Base-by-base conservation (phyloP, 2,329 filamentous ascomycete species). In the Aspergillus ochraceoroseus region DNA sequence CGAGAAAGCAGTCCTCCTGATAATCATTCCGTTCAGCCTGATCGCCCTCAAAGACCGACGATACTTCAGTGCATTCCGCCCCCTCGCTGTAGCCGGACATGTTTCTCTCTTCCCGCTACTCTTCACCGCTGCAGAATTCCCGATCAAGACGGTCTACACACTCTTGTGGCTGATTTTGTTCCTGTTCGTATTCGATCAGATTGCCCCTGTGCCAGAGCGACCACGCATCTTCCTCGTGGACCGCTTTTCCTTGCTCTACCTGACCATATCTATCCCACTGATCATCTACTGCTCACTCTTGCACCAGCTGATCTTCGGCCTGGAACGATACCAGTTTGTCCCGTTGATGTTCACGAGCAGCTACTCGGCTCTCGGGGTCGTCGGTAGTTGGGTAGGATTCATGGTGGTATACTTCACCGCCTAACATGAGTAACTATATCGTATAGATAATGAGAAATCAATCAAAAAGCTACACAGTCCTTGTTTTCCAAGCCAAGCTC, bases 341-440 rank as follows among this genome's bases (percentile, higher is more conserved):
- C 92, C 92, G 17, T 70, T 96, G 54, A 96, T 98, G 90, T 92
- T 96, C 61, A 95, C 83, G 53, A 96, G 90, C 70, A 85, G 86
- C 8, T 98, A 96, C 65, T 87, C 85, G 22, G 92, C 92, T 3
- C 72, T 96, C 43, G 92, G 92, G n/a, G 89, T 96, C 0, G 80
- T 95, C 12, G 88, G 87, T 2, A 96, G 92, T 67, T 96, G 90
- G 90, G 57, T 95, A 27, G 89, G 92, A 7, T 95, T 95, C 62
- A 79, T 89, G 70, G 85, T 94, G 20, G 88, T 96, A 35, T 96
- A 90, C 67, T 89, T 95, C 55, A 75, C 70, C n/a, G 63, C 58
- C 38, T 66, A 59, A 22, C 9, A 22, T 22, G 9, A 5, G 9
- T 22, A 22, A 5, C 9, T 22, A 22, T 22, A 22, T 22, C 9